A percentile compares a stretch with the other conserved stretches of the same genome.
Evolutionary conservation across 768 basidiomycete species (phyloP).

Genomic region (Lactarius indigo): DNA sequence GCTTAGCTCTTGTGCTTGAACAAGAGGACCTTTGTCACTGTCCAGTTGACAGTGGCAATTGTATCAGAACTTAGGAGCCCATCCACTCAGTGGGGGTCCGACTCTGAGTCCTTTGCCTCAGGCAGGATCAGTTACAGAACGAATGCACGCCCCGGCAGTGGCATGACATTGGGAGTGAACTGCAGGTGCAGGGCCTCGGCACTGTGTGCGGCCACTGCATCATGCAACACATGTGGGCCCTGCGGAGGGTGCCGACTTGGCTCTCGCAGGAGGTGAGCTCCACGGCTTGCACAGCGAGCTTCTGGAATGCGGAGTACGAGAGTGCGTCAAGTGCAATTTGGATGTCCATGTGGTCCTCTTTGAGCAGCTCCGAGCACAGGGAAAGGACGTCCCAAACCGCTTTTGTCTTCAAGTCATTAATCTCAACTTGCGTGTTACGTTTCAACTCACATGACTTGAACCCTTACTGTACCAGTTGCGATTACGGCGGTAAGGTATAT

Average conservation of each 20-base stretch:
- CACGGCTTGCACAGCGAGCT: slow-evolving; percentile 47
- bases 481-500: too few relatives aligned
- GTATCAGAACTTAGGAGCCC: too few relatives aligned
- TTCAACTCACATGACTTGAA: too few relatives aligned
- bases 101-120: too few relatives aligned
- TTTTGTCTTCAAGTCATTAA: slow-evolving; percentile 37
- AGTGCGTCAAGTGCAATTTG: slow-evolving; percentile 51
- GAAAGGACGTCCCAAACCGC: slow-evolving; percentile 49
- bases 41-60: too few relatives aligned
- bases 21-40: too few relatives aligned
- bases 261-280: slow-evolving; percentile 48
- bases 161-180: slow-evolving; percentile 43
- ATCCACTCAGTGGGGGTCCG: too few relatives aligned
- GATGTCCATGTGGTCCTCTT: slow-evolving; percentile 58
- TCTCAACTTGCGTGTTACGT: too few relatives aligned
- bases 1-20: too few relatives aligned
- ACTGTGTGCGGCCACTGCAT: slow-evolving; percentile 41
- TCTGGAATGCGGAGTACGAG: slow-evolving; percentile 46
- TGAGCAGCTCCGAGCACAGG: slow-evolving; percentile 50
- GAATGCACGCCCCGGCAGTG: too few relatives aligned
- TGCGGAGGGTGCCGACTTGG: slow-evolving; percentile 45
- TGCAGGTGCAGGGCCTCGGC: slow-evolving; percentile 44
- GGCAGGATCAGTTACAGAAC: too few relatives aligned
- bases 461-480: too few relatives aligned
- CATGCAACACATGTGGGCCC: slow-evolving; percentile 44